phyloP scores from a whole-genome alignment of 345 rosid species.

The Lepidium sativum region DNA sequence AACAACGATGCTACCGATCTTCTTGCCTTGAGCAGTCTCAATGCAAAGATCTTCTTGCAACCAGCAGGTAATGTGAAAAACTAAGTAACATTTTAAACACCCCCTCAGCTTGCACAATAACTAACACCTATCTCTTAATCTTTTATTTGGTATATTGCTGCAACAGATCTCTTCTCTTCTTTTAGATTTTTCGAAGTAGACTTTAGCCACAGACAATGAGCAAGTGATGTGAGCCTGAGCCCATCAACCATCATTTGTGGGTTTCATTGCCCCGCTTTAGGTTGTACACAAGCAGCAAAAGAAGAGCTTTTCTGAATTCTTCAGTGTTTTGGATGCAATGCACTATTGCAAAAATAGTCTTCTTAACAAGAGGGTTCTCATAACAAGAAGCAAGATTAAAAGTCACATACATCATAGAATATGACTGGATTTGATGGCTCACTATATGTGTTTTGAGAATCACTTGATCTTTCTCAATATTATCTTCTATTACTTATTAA shows the following conservation, averaged over 20 bases:
- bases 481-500: too few species aligned
- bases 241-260: conserved; percentile 55
- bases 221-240: conserved; percentile 92
- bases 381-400: conserved; percentile 81
- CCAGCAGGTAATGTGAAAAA: conserved; percentile 79
- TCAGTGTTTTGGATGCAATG: conserved; percentile 10
- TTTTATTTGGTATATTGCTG: conserved; percentile 44
- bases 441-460: conserved; percentile 87
- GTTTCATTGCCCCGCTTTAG: conserved; percentile 57
- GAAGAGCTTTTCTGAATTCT: neutral
- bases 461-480: too few species aligned
- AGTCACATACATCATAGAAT: conserved; percentile 86
- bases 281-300: conserved; percentile 63
- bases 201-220: conserved; percentile 72
- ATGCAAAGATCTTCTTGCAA: conserved; percentile 63
- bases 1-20: conserved; percentile 62
- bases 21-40: conserved; percentile 67
- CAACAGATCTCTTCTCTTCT: conserved; percentile 74
- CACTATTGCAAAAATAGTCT: conserved; percentile 74
- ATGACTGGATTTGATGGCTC: conserved; percentile 86
- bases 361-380: conserved; percentile 58
- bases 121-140: conserved; percentile 60
- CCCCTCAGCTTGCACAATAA: conserved; percentile 63
- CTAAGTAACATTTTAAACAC: conserved; percentile 55
- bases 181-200: conserved; percentile 72